A percentile compares a stretch with the other conserved stretches of the same genome.
Evolutionary conservation across 768 basidiomycete species (phyloP).

Genomic region (Xerocomus brunneocitrinus): DNA sequence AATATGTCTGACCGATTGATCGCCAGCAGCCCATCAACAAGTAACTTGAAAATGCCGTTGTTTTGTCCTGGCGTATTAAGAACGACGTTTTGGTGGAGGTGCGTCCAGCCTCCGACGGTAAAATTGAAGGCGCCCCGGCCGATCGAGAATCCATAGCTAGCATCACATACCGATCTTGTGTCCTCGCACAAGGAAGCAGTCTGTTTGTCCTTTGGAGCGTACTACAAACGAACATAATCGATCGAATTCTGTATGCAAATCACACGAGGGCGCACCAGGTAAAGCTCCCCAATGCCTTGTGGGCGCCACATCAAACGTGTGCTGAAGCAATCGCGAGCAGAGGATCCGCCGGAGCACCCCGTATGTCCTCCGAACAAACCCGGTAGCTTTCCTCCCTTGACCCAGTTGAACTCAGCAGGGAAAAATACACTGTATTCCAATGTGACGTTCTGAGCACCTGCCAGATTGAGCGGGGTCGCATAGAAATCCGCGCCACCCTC

Average conservation of each 20-base stretch:
- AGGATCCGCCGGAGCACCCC: constrained; percentile 68
- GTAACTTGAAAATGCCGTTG: constrained; percentile 61
- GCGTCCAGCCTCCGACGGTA: constrained; percentile 64
- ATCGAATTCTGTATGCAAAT: background rate
- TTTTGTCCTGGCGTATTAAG: constrained; percentile 72
- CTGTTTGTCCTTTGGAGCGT: constrained; percentile 72
- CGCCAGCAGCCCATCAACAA: constrained; percentile 54
- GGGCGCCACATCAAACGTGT: constrained; percentile 82
- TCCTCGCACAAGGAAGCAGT: constrained; percentile 53
- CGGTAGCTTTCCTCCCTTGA: constrained; percentile 79
- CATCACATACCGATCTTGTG: constrained; percentile 57
- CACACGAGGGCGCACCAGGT: constrained; percentile 46
- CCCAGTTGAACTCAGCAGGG: constrained; percentile 68
- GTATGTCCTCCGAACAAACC: constrained; percentile 70
- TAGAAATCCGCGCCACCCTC: constrained; percentile 74
- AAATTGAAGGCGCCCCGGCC: constrained; percentile 70
- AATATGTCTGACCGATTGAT: constrained; percentile 55
- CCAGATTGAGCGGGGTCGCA: constrained; percentile 43
- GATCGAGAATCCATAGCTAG: constrained; percentile 67
- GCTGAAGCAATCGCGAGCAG: constrained; percentile 74
- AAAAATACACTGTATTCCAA: constrained; percentile 75
- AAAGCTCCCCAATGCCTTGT: constrained; percentile 68
- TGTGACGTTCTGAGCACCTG: constrained; percentile 48
- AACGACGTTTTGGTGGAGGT: constrained; percentile 58
- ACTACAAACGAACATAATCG: constrained; percentile 38